Evolutionary conservation across 2,329 filamentous ascomycete genomes (phyloP).

Genomic region (Aspergillus persii): DNA sequence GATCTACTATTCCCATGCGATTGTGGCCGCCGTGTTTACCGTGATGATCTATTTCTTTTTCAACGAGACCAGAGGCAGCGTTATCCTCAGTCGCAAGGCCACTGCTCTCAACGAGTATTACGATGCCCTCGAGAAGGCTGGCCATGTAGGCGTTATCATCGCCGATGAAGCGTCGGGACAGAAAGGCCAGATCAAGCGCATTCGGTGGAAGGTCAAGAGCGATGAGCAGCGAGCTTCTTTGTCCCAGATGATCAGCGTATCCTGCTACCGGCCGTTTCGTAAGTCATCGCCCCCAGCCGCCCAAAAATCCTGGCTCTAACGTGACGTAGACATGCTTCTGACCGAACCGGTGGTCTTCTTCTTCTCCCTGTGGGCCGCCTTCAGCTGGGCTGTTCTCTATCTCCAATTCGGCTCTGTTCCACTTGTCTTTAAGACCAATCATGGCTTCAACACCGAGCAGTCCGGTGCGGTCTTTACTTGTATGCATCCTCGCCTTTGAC

Average conservation of each 20-base stretch:
- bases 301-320: too few species aligned
- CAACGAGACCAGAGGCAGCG: conserved; percentile 76
- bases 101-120: conserved; percentile 75
- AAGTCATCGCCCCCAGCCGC: conserved; percentile 17
- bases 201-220: conserved; percentile 76
- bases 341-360: conserved; percentile 64
- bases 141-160: conserved; percentile 57
- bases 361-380: conserved; percentile 87
- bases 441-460: conserved; percentile 66
- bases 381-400: conserved; percentile 87
- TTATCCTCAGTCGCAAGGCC: conserved; percentile 75
- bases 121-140: conserved; percentile 65
- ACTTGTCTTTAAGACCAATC: conserved; percentile 67
- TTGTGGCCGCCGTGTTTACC: conserved; percentile 64
- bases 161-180: conserved; percentile 24
- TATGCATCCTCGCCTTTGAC: conserved; percentile 20
- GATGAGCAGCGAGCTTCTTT: conserved; percentile 74
- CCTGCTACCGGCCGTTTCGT: conserved; percentile 73
- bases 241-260: conserved; percentile 67
- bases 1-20: conserved; percentile 84
- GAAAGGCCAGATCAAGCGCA: conserved; percentile 47
- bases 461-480: conserved; percentile 68
- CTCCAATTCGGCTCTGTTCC: conserved; percentile 79
- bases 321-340: conserved; percentile 50
- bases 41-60: conserved; percentile 67